phyloP scores from a whole-genome alignment of 345 rosid genomes.

The Citrus maxima region DNA sequence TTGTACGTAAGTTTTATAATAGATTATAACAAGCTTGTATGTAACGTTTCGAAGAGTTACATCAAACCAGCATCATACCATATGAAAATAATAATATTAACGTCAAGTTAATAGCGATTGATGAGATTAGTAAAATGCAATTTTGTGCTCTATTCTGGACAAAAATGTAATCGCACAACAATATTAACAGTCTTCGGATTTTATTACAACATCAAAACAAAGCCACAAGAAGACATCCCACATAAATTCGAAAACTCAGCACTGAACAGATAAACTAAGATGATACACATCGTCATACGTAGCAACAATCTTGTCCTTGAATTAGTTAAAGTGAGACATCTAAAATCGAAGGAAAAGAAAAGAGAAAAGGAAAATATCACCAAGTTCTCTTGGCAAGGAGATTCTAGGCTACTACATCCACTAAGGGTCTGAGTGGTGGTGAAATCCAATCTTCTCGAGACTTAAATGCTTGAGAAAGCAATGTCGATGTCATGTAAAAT shows the following conservation, averaged over 20 bases:
- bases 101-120: not conserved
- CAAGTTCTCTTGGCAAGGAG: slow-evolving; percentile 37
- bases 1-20: not conserved
- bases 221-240: slow-evolving; percentile 15
- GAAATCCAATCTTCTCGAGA: slow-evolving; percentile 22
- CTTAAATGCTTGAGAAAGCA: slow-evolving; percentile 21
- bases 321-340: slow-evolving; percentile 10
- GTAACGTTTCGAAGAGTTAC: not conserved
- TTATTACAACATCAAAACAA: slow-evolving; percentile 15
- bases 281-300: slow-evolving; percentile 8
- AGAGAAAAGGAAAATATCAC: slow-evolving; percentile 15
- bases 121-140: slow-evolving; percentile 4
- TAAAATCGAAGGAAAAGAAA: slow-evolving; percentile 4
- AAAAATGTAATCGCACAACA: not conserved
- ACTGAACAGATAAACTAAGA: slow-evolving; percentile 1
- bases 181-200: not conserved
- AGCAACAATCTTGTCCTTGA: slow-evolving; percentile 17
- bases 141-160: not conserved
- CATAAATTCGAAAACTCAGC: slow-evolving; percentile 8
- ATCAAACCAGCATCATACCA: not conserved
- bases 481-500: slow-evolving; percentile 28
- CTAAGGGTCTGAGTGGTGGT: slow-evolving; percentile 39
- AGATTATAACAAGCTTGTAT: not conserved
- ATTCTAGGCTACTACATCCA: slow-evolving; percentile 41
- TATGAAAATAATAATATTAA: not conserved